Conservation (phyloP, 768 basidiomycete genomes). For the Mycena chlorophos region DNA sequence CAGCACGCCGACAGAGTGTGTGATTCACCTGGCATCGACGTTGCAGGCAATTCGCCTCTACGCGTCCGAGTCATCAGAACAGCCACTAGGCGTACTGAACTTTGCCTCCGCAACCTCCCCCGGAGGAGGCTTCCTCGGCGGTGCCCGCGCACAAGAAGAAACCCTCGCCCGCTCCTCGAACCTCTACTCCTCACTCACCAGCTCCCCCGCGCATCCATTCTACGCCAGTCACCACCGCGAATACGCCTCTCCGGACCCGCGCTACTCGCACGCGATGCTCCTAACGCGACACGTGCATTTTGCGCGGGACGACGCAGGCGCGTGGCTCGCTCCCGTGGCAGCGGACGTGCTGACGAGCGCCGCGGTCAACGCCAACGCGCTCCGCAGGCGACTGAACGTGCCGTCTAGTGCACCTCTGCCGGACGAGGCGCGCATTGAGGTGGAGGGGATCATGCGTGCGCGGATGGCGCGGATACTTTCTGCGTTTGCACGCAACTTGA, state of each 20-base stretch:
- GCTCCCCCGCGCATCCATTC: slow-evolving; percentile 42
- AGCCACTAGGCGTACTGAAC: slow-evolving; percentile 47
- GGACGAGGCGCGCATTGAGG: slow-evolving; percentile 36
- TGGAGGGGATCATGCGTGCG: slow-evolving; percentile 61
- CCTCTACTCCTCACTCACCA: slow-evolving; percentile 49
- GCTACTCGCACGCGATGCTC: slow-evolving; percentile 58
- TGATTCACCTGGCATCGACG: slow-evolving; percentile 41
- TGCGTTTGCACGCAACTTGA: slow-evolving; percentile 59
- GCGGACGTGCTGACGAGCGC: slow-evolving; percentile 52
- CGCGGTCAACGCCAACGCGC: slow-evolving; percentile 56
- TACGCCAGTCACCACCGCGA: slow-evolving; percentile 46
- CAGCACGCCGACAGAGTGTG: slow-evolving; percentile 32
- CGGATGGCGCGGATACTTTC: slow-evolving; percentile 68
- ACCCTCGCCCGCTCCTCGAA: slow-evolving; percentile 57
- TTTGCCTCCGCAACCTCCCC: slow-evolving; percentile 58
- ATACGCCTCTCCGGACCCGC: slow-evolving; percentile 32
- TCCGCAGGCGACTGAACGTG: slow-evolving; percentile 23
- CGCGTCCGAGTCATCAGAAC: slow-evolving; percentile 12
- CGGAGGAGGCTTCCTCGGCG: slow-evolving; percentile 54
- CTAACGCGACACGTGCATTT: slow-evolving; percentile 48
- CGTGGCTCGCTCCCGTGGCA: slow-evolving; percentile 45
- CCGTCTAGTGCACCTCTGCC: slow-evolving; percentile 6
- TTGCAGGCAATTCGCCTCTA: slow-evolving; percentile 42
- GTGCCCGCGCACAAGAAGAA: slow-evolving; percentile 60
- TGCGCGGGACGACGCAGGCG: slow-evolving; percentile 49